phyloP scores from a whole-genome alignment of 2,329 filamentous ascomycete genomes.

The Fusarium multiceps region DNA sequence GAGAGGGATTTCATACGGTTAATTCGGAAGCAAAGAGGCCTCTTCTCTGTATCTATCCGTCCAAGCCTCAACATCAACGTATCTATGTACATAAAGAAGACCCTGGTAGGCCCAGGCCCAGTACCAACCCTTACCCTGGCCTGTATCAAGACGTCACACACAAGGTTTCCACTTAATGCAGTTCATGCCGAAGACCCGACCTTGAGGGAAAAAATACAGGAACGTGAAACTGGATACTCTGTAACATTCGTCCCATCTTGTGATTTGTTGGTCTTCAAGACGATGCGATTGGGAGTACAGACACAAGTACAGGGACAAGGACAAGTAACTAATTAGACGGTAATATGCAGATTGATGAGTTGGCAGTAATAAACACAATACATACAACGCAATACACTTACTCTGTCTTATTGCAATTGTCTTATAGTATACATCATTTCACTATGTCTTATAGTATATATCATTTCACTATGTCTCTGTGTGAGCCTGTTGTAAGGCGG shows the following conservation, averaged over 20 bases:
- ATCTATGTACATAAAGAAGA: not conserved
- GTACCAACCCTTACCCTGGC: slow-evolving; percentile 1
- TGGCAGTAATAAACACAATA: slow-evolving; percentile 6
- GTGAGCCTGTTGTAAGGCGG: not conserved
- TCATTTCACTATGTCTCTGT: not conserved
- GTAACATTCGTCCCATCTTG: slow-evolving; percentile 4
- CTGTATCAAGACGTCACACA: slow-evolving; percentile 14
- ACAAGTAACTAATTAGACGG: not conserved
- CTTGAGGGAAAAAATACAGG: not conserved
- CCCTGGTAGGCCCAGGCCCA: not conserved
- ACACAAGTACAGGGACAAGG: not conserved
- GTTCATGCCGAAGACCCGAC: slow-evolving; percentile 26
- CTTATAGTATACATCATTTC: not conserved
- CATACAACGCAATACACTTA: not conserved
- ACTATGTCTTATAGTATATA: not conserved
- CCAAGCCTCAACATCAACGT: not conserved
- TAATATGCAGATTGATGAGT: slow-evolving; percentile 18
- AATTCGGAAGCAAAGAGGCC: not conserved
- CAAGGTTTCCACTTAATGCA: slow-evolving; percentile 19
- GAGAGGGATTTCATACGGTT: not conserved
- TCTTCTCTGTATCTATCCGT: not conserved
- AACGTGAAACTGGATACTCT: not conserved
- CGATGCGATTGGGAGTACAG: not conserved
- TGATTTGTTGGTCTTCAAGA: slow-evolving; percentile 15
- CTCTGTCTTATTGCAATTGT: not conserved